phyloP scores from a whole-genome alignment of 2,329 filamentous ascomycete species.

The Aureobasidium leucospermi region DNA sequence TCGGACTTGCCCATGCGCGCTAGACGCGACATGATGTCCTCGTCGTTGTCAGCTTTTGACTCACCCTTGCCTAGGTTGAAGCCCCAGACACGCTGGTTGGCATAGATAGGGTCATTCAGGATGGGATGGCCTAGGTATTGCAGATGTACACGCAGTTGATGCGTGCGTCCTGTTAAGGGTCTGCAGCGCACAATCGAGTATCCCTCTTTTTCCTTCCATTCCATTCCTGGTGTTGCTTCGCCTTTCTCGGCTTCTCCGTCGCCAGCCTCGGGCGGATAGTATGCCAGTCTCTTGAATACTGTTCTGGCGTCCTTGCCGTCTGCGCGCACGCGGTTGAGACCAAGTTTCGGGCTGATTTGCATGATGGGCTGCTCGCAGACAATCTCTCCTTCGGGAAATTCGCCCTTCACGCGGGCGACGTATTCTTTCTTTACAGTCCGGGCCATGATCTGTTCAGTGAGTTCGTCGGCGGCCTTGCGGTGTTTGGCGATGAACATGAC shows the following conservation, averaged over 20 bases:
- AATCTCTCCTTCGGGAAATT: conserved; percentile 85
- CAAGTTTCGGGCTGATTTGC: conserved; percentile 88
- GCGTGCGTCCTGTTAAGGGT: conserved; percentile 86
- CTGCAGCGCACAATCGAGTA: conserved; percentile 94
- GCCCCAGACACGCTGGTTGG: conserved; percentile 88
- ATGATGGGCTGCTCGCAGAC: conserved; percentile 92
- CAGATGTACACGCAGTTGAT: conserved; percentile 89
- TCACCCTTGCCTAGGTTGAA: conserved; percentile 64
- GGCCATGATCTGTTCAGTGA: conserved; percentile 68
- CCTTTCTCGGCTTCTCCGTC: conserved; percentile 19
- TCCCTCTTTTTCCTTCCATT: conserved; percentile 55
- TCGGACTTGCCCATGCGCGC: conserved; percentile 91
- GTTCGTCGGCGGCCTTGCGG: conserved; percentile 65
- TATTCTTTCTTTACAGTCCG: conserved; percentile 93
- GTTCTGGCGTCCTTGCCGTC: conserved; percentile 86
- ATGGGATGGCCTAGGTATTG: conserved; percentile 94
- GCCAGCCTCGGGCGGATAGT: conserved; percentile 58
- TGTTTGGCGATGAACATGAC: conserved; percentile 98
- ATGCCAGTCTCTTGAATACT: conserved; percentile 86
- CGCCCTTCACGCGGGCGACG: conserved; percentile 79
- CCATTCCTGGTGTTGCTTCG: conserved; percentile 27
- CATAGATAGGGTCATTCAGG: conserved; percentile 95
- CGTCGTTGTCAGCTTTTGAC: conserved; percentile 65
- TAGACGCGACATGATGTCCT: conserved; percentile 80
- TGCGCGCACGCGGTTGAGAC: conserved; percentile 87